A percentile compares a stretch with the other conserved stretches of the same genome.
Conservation (phyloP, 2,329 filamentous ascomycete genomes). For the Cytospora schulzeri region DNA sequence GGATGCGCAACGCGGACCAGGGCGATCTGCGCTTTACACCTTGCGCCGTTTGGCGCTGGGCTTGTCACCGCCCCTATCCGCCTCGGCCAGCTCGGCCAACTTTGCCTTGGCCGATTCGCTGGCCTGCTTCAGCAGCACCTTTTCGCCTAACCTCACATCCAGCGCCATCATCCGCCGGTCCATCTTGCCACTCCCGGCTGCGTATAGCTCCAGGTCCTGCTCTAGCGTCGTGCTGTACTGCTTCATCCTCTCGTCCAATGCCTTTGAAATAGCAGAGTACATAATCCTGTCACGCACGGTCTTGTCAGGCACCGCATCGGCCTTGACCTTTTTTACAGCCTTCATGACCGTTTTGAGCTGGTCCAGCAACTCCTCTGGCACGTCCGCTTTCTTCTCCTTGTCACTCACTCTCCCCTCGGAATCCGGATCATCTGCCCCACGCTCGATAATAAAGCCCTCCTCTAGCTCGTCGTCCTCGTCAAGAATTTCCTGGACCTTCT, state of each 20-base stretch:
- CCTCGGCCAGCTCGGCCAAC: constrained; percentile 26
- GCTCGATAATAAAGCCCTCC: constrained; percentile 71
- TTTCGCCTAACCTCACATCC: constrained; percentile 41
- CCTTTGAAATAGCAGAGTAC: constrained; percentile 41
- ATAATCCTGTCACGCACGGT: constrained; percentile 51
- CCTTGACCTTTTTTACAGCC: constrained; percentile 47
- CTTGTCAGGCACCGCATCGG: constrained; percentile 50
- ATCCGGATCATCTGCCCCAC: constrained; percentile 54
- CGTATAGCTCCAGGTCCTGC: constrained; percentile 32
- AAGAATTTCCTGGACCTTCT: constrained; percentile 30
- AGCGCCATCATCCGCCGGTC: constrained; percentile 35
- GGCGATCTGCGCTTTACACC: constrained; percentile 2
- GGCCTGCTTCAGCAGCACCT: constrained; percentile 37
- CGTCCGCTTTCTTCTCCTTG: constrained; percentile 41
- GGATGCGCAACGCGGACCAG: not conserved
- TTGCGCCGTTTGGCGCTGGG: constrained; percentile 35
- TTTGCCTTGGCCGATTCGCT: constrained; percentile 30
- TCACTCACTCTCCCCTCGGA: constrained; percentile 44
- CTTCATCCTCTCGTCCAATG: constrained; percentile 32
- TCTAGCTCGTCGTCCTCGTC: constrained; percentile 69
- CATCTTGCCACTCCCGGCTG: constrained; percentile 7
- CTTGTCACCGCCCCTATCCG: constrained; percentile 28
- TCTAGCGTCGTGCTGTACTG: constrained; percentile 37
- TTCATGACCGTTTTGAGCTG: constrained; percentile 56
- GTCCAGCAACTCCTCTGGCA: constrained; percentile 54